Conservation (phyloP, 768 basidiomycete genomes). For the Kwoniella shandongensis region DNA sequence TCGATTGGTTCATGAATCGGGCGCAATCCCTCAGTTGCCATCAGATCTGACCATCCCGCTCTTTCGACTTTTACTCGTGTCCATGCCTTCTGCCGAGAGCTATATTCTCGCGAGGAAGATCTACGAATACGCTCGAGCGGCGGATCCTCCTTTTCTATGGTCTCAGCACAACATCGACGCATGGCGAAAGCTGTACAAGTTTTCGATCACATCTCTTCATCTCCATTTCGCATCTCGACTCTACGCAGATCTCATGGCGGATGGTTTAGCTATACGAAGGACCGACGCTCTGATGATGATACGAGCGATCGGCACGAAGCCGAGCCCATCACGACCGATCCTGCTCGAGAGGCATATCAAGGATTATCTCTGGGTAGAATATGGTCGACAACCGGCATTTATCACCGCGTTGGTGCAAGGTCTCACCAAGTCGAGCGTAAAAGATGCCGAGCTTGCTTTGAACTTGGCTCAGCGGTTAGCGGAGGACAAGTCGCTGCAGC, state of each 20-base stretch:
- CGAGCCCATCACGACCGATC: constrained; percentile 22
- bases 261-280: constrained; percentile 14
- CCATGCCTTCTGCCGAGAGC: constrained; percentile 11
- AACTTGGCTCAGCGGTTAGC: constrained; percentile 12
- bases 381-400: constrained; percentile 2
- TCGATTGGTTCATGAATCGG: constrained; percentile 5
- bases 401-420: constrained; percentile 26
- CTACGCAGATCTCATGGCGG: constrained; percentile 37
- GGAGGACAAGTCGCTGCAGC: constrained; percentile 2
- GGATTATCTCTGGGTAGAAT: constrained; percentile 29
- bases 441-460: constrained; percentile 23
- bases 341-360: constrained; percentile 40
- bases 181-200: constrained; percentile 26
- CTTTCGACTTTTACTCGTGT: constrained; percentile 7
- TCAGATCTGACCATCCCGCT: constrained; percentile 11
- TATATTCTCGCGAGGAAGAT: constrained; percentile 26
- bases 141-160: constrained; percentile 25
- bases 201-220: constrained; percentile 22
- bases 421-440: constrained; percentile 4
- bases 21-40: constrained; percentile 2
- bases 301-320: constrained; percentile 16
- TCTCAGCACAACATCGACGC: neutral
- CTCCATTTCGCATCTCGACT: constrained; percentile 39
- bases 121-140: constrained; percentile 23
- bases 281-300: constrained; percentile 31